phyloP scores from a whole-genome alignment of 371 early-diverging fungal genomes.

The Rhizopus delemar region DNA sequence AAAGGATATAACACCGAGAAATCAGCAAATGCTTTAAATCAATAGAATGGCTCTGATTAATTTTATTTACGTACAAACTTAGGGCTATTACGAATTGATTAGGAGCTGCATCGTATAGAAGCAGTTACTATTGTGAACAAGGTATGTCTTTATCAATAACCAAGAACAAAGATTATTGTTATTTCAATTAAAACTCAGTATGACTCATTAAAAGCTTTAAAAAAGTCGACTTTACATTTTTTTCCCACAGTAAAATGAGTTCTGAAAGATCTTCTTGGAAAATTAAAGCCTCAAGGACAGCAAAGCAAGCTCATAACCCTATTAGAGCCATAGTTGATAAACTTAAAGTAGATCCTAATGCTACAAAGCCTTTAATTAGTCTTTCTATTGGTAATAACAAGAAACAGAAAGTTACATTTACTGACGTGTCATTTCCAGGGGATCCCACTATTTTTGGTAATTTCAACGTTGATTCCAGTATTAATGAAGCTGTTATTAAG shows the following conservation, averaged over 20 bases:
- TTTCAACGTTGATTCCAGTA: conserved; percentile 73
- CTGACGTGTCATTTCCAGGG: conserved; percentile 39
- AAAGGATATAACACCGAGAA: no score
- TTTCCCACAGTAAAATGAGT: conserved; percentile 18
- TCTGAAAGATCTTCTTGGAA: conserved; percentile 45
- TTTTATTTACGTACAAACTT: no score
- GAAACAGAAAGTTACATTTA: neutral
- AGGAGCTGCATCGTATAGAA: no score
- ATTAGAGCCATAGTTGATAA: conserved; percentile 86
- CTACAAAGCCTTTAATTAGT: conserved; percentile 72
- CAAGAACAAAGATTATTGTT: no score
- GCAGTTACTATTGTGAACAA: no score
- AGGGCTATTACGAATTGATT: no score
- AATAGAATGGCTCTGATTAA: no score
- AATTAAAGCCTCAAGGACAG: conserved; percentile 57
- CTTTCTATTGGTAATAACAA: conserved; percentile 70
- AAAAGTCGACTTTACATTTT: neutral
- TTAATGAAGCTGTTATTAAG: conserved; percentile 70
- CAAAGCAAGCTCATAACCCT: conserved; percentile 84
- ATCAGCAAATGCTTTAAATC: no score
- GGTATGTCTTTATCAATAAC: no score
- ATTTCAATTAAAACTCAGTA: conserved; percentile 1
- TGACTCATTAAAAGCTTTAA: neutral
- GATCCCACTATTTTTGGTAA: conserved; percentile 94
- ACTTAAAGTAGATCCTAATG: conserved; percentile 70